A percentile compares a stretch with the other conserved stretches of the same genome.
Conservation (phyloP, 805 yeast species). For the Myxozyma mucilagina region DNA sequence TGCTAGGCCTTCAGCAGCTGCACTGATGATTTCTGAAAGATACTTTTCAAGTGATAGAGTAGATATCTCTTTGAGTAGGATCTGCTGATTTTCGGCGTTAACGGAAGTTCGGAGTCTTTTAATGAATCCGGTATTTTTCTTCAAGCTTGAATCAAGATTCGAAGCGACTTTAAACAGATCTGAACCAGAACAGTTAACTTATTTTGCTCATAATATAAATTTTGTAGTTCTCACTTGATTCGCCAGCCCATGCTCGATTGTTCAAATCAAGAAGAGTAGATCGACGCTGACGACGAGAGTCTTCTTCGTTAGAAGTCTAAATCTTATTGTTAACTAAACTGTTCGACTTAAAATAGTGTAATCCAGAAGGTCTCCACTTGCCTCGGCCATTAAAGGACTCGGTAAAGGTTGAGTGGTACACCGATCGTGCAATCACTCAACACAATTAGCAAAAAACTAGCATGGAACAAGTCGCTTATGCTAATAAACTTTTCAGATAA, state of each 20-base stretch:
- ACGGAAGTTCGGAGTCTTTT: conserved; percentile 64
- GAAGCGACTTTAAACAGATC: conserved; percentile 27
- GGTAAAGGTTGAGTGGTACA: not conserved
- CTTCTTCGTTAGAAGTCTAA: conserved; percentile 6
- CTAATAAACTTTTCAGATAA: not conserved
- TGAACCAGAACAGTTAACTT: not conserved
- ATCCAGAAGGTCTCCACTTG: not conserved
- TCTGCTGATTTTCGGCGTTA: conserved; percentile 50
- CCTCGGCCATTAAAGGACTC: conserved; percentile 4
- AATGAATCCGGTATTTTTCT: conserved; percentile 76
- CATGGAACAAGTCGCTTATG: not conserved
- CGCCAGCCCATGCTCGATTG: conserved; percentile 56
- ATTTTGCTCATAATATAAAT: too few species aligned
- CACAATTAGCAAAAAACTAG: not conserved
- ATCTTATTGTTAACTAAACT: too few species aligned
- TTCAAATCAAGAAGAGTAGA: conserved; percentile 46
- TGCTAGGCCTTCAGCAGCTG: conserved; percentile 61
- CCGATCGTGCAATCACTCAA: not conserved
- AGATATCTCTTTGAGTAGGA: conserved; percentile 60
- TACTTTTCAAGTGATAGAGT: conserved; percentile 71
- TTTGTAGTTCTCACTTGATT: conserved; percentile 37
- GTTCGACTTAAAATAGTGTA: too few species aligned
- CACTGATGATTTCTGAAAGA: conserved; percentile 64
- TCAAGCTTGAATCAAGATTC: conserved; percentile 67
- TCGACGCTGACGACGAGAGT: conserved; percentile 30